Evolutionary conservation across 148 eudicot genomes (phyloP).

Genomic region (Selenicereus undatus): DNA sequence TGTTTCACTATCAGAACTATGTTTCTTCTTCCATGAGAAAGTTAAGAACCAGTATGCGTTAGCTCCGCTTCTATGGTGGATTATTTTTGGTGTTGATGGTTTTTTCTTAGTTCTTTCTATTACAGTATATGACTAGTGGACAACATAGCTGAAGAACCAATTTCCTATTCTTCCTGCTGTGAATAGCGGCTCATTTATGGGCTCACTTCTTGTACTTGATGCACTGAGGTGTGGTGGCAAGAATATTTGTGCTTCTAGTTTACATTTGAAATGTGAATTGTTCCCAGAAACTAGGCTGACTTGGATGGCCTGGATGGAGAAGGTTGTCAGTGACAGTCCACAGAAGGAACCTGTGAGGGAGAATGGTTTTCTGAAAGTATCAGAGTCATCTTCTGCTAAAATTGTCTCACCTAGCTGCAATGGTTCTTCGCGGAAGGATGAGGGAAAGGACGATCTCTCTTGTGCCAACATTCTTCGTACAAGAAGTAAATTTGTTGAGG

Average conservation of each 20-base stretch:
- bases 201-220: not conserved
- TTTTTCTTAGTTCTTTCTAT: not conserved
- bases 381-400: conserved; percentile 31
- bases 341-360: conserved; percentile 41
- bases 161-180: not conserved
- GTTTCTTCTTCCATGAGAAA: not conserved
- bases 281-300: conserved; percentile 25
- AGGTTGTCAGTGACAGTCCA: conserved; percentile 43
- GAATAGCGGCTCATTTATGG: not conserved
- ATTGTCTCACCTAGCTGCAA: conserved; percentile 32
- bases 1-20: conserved; percentile 3
- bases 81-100: not conserved
- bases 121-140: not conserved
- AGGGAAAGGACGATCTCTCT: conserved; percentile 62
- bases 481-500: conserved; percentile 83
- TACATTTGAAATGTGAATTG: conserved; percentile 1
- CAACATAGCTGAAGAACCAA: not conserved
- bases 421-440: conserved; percentile 35
- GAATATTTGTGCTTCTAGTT: not conserved
- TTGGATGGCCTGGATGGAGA: conserved; percentile 58
- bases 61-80: not conserved
- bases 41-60: not conserved
- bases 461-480: conserved; percentile 89
- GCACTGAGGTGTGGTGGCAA: not conserved
- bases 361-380: conserved; percentile 47